Conservation (phyloP, 2,329 filamentous ascomycete species). For the Aspergillus proliferans region DNA sequence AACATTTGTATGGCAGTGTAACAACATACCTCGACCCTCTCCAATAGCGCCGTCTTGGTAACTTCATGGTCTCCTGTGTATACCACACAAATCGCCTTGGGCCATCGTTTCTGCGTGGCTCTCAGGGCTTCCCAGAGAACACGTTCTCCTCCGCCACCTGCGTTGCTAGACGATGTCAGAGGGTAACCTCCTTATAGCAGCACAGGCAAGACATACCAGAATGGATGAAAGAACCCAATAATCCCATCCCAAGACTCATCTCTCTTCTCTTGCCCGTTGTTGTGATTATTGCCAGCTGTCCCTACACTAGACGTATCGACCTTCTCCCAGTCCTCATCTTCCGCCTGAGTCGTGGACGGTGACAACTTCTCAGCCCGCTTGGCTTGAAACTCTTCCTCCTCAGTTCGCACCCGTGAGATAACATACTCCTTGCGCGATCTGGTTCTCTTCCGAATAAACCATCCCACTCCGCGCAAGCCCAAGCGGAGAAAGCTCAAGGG, state of each 20-base stretch:
- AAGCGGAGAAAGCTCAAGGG: constrained; percentile 27
- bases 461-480: constrained; percentile 47
- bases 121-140: constrained; percentile 94
- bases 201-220: constrained; percentile 59
- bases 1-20: background rate
- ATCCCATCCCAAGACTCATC: constrained; percentile 71
- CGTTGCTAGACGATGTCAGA: constrained; percentile 58
- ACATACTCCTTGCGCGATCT: constrained; percentile 56
- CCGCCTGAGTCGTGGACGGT: constrained; percentile 21
- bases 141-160: constrained; percentile 88
- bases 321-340: constrained; percentile 66
- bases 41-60: constrained; percentile 70
- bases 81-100: constrained; percentile 79
- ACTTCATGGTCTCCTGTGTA: constrained; percentile 95
- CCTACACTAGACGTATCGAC: constrained; percentile 51
- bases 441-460: constrained; percentile 57
- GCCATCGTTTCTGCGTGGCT: constrained; percentile 83
- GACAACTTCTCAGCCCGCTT: constrained; percentile 20
- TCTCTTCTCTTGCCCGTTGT: constrained; percentile 18
- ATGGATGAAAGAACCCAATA: constrained; percentile 95
- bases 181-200: background rate
- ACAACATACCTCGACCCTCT: constrained; percentile 63
- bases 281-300: constrained; percentile 32
- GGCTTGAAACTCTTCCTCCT: constrained; percentile 31
- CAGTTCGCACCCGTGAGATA: constrained; percentile 39